These are phyloP conservation scores for Heterobasidion annosum DNA, from an alignment of 1,284 basidiomycete species.

Conservation along the genomic window DNA sequence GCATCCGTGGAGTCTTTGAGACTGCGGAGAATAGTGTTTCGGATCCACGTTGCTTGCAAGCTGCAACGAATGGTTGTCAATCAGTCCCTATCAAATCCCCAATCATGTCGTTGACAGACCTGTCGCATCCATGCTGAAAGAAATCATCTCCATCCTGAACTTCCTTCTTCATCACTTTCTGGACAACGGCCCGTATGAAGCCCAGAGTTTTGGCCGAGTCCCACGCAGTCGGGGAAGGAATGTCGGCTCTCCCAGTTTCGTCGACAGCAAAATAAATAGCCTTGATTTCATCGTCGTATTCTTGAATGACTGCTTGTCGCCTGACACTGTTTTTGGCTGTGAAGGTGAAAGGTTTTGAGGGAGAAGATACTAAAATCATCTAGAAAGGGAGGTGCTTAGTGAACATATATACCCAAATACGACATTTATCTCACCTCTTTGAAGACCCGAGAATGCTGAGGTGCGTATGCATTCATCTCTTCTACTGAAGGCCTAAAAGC, in stretches of 20 bases:
- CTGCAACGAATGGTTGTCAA: constrained; percentile 8
- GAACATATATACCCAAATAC: too few species aligned
- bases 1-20: constrained; percentile 14
- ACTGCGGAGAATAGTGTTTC: constrained; percentile 21
- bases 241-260: constrained; percentile 5
- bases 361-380: constrained; percentile 20
- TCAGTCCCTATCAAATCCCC: neutral
- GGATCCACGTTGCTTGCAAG: constrained; percentile 26
- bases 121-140: constrained; percentile 28
- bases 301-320: constrained; percentile 18
- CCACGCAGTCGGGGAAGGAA: constrained; percentile 17
- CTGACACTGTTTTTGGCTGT: constrained; percentile 23
- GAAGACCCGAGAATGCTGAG: constrained; percentile 29
- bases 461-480: constrained; percentile 25
- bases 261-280: constrained; percentile 19
- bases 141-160: constrained; percentile 20
- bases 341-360: constrained; percentile 20
- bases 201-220: constrained; percentile 5
- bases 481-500: constrained; percentile 23
- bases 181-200: constrained; percentile 14
- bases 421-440: constrained; percentile 14
- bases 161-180: constrained; percentile 10
- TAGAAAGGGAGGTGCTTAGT: constrained; percentile 3
- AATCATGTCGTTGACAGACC: constrained; percentile 11
- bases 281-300: constrained; percentile 22